These are phyloP conservation scores for Edhazardia aedis DNA, from an alignment of 371 early-diverging fungal genomes.

Conservation along the genomic window DNA sequence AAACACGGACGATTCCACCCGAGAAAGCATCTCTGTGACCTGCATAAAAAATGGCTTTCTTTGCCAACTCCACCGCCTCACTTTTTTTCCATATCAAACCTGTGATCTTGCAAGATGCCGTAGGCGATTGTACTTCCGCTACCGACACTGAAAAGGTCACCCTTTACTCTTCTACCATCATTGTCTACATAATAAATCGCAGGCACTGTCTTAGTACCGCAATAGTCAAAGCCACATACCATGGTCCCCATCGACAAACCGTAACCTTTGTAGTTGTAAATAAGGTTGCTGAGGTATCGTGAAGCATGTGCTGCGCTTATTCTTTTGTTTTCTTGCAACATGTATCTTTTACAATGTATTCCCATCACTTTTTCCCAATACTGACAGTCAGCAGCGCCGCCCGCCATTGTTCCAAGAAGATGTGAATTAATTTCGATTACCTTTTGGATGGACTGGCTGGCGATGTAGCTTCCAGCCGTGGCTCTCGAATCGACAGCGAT, in stretches of 20 bases:
- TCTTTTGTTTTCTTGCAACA: slow-evolving; percentile 81
- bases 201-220: no score
- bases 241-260: slow-evolving; percentile 97
- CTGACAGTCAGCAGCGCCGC: slow-evolving; percentile 99
- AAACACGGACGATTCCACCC: slow-evolving; percentile 69
- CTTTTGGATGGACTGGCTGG: slow-evolving; percentile 88
- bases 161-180: slow-evolving; percentile 72
- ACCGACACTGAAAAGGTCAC: slow-evolving; percentile 80
- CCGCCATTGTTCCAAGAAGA: slow-evolving; percentile 96
- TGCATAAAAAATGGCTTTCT: slow-evolving; percentile 86
- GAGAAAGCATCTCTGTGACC: slow-evolving; percentile 89
- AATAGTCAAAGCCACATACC: slow-evolving; percentile 95
- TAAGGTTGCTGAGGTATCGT: slow-evolving; percentile 75
- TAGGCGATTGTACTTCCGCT: slow-evolving; percentile 82
- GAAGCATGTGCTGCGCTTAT: slow-evolving; percentile 95
- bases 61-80: slow-evolving; percentile 80
- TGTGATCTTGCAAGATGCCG: slow-evolving; percentile 74
- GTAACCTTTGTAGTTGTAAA: slow-evolving; percentile 86
- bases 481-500: slow-evolving; percentile 97
- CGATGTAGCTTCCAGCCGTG: slow-evolving; percentile 85
- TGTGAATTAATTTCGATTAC: slow-evolving; percentile 96
- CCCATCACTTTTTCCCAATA: slow-evolving; percentile 97
- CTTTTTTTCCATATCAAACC: slow-evolving; percentile 61
- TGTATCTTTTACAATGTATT: slow-evolving; percentile 65
- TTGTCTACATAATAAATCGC: slow-evolving; percentile 86